Evolutionary conservation across 202 grass and related monocot species (phyloP).

Genomic region (Thinopyrum obtusiflorum): DNA sequence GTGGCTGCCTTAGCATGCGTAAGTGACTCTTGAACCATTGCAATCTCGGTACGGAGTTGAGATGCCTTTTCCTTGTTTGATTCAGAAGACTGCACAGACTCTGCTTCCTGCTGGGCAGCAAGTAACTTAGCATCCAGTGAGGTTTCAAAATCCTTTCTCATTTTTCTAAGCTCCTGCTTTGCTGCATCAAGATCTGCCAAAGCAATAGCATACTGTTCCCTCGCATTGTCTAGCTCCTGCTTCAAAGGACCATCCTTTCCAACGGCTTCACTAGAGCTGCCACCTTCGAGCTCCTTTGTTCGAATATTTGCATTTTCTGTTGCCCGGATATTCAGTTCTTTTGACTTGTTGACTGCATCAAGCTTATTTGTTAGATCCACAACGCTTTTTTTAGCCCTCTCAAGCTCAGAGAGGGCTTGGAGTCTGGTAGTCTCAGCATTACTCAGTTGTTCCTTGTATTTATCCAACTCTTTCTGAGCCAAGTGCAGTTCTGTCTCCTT

Average conservation of each 20-base stretch:
- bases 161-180: constrained; percentile 53
- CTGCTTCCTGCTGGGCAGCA: constrained; percentile 53
- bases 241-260: constrained; percentile 47
- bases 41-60: constrained; percentile 54
- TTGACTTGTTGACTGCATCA: constrained; percentile 53
- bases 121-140: constrained; percentile 49
- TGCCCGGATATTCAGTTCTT: constrained; percentile 42
- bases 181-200: constrained; percentile 55
- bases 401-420: constrained; percentile 52
- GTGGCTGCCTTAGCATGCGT: constrained; percentile 49
- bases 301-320: constrained; percentile 52
- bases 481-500: constrained; percentile 39
- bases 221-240: constrained; percentile 48
- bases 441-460: constrained; percentile 54
- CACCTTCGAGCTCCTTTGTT: constrained; percentile 43
- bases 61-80: constrained; percentile 50
- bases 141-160: constrained; percentile 64
- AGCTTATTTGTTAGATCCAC: constrained; percentile 47
- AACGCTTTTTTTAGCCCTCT: constrained; percentile 51
- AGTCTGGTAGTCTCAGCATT: constrained; percentile 48
- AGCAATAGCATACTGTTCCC: constrained; percentile 50
- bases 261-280: constrained; percentile 20
- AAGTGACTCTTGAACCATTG: constrained; percentile 39
- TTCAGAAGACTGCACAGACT: constrained; percentile 45
- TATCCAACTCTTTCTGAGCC: constrained; percentile 59